phyloP scores from a whole-genome alignment of 2,329 filamentous ascomycete genomes.

The Niveomyces coronatus region DNA sequence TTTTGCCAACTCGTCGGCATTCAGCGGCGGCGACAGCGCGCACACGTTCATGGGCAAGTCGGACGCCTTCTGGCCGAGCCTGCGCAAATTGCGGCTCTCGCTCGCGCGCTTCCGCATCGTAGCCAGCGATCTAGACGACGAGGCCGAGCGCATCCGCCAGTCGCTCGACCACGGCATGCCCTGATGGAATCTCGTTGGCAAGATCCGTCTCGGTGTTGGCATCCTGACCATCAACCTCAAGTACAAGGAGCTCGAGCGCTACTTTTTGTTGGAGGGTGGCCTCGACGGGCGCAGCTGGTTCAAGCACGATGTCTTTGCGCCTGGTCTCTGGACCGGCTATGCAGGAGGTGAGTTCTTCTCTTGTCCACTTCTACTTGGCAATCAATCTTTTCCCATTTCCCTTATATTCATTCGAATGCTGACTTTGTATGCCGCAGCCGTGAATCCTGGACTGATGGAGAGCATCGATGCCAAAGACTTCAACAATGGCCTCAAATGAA shows the following conservation, averaged over 20 bases:
- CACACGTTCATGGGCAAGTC: slow-evolving; percentile 27
- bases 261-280: slow-evolving; percentile 66
- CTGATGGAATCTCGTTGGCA: slow-evolving; percentile 70
- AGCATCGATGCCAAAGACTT: slow-evolving; percentile 51
- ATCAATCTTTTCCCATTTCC: too few relatives aligned
- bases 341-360: slow-evolving; percentile 52
- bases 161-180: slow-evolving; percentile 47
- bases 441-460: slow-evolving; percentile 53
- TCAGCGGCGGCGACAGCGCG: slow-evolving; percentile 13
- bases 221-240: slow-evolving; percentile 63
- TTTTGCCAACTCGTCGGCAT: too few relatives aligned
- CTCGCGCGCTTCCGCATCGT: slow-evolving; percentile 27
- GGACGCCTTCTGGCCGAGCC: slow-evolving; percentile 28
- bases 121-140: slow-evolving; percentile 35
- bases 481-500: slow-evolving; percentile 47
- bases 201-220: slow-evolving; percentile 50
- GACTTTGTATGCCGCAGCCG: slow-evolving; percentile 29
- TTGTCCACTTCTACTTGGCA: too few relatives aligned
- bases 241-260: slow-evolving; percentile 75
- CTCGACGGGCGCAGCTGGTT: slow-evolving; percentile 78
- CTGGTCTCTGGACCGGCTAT: slow-evolving; percentile 86
- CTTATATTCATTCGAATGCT: neutral
- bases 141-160: slow-evolving; percentile 30
- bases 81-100: slow-evolving; percentile 28
- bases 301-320: slow-evolving; percentile 91